Percentiles rank a stretch among this genome's conserved stretches.
phyloP scores from a whole-genome alignment of 2,329 filamentous ascomycete genomes.

The Xylariaceae sp. region DNA sequence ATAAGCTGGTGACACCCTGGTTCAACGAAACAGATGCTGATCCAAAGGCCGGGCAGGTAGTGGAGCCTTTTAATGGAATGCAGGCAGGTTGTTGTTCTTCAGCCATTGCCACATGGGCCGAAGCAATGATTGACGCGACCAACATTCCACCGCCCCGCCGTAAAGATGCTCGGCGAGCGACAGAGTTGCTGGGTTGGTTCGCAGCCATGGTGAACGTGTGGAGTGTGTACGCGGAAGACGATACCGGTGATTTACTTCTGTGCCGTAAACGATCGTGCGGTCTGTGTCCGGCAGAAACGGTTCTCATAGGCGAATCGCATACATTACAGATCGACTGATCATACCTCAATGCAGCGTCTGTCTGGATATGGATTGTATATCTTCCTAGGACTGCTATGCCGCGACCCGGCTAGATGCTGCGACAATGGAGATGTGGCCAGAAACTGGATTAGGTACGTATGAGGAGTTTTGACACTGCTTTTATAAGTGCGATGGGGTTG shows the following conservation, averaged over 20 bases:
- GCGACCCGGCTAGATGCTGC: slow-evolving; percentile 1
- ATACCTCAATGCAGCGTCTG: slow-evolving; percentile 28
- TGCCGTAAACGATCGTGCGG: slow-evolving; percentile 8
- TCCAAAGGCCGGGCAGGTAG: slow-evolving; percentile 35
- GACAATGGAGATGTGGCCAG: slow-evolving; percentile 16
- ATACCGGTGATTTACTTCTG: slow-evolving; percentile 4
- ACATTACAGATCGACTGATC: slow-evolving; percentile 23
- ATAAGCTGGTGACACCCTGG: slow-evolving; percentile 27
- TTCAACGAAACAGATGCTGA: slow-evolving; percentile 36
- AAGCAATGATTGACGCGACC: slow-evolving; percentile 23
- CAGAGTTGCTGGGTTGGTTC: slow-evolving; percentile 6
- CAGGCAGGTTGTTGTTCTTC: slow-evolving; percentile 26
- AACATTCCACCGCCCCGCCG: slow-evolving; percentile 18
- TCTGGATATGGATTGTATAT: slow-evolving; percentile 12
- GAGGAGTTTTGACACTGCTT: slow-evolving; percentile 19
- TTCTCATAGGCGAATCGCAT: slow-evolving; percentile 26
- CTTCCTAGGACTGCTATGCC: not conserved
- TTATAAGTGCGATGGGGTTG: slow-evolving; percentile 21
- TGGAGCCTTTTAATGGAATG: slow-evolving; percentile 35
- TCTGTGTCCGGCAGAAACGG: slow-evolving; percentile 16
- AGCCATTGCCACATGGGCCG: slow-evolving; percentile 24
- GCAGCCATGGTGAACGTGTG: slow-evolving; percentile 17
- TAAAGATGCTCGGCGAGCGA: slow-evolving; percentile 12
- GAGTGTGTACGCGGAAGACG: not conserved
- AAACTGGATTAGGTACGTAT: slow-evolving; percentile 5